These are phyloP conservation scores for Waltiozyma sp. DNA, from an alignment of 1,139 yeast species.

Conservation along the genomic window DNA sequence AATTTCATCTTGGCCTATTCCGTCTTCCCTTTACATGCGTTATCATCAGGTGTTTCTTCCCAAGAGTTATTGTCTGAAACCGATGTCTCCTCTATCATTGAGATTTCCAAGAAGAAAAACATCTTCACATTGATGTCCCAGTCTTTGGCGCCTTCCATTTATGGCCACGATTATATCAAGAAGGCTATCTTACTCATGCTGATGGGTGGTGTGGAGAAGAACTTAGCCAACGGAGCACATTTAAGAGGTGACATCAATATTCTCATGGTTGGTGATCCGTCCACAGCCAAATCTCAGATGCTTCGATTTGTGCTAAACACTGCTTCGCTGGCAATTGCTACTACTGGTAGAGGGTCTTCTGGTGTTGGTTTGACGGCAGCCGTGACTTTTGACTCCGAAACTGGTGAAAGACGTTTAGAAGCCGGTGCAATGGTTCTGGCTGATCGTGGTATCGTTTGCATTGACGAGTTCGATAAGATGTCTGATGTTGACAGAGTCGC, in stretches of 20 bases:
- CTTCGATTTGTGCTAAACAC: conserved; percentile 89
- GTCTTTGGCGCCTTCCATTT: conserved; percentile 91
- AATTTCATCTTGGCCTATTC: conserved; percentile 82
- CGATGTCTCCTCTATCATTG: conserved; percentile 82
- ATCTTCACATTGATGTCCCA: conserved; percentile 73
- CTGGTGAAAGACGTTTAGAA: conserved; percentile 92
- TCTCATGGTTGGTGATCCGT: conserved; percentile 97
- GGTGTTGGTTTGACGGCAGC: conserved; percentile 99
- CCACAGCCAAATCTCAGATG: conserved; percentile 95
- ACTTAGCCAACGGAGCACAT: conserved; percentile 90
- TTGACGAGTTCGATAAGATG: conserved; percentile 98
- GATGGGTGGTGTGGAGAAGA: conserved; percentile 90
- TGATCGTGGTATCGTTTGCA: conserved; percentile 94
- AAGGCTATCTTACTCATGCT: conserved; percentile 86
- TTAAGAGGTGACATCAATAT: conserved; percentile 96
- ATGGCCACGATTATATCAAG: conserved; percentile 86
- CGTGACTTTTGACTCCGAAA: conserved; percentile 90
- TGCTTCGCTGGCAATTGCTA: conserved; percentile 91
- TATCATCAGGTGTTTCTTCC: conserved; percentile 78
- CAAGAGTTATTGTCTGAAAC: conserved; percentile 66
- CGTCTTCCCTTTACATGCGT: conserved; percentile 77
- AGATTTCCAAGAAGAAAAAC: conserved; percentile 54
- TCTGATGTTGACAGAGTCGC: conserved; percentile 95
- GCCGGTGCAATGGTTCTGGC: conserved; percentile 99
- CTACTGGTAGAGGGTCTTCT: conserved; percentile 98